Evolutionary conservation across 345 rosid genomes (phyloP), one percentile per base, ranked within the genome.

Genomic region (Angophora floribunda): DNA sequence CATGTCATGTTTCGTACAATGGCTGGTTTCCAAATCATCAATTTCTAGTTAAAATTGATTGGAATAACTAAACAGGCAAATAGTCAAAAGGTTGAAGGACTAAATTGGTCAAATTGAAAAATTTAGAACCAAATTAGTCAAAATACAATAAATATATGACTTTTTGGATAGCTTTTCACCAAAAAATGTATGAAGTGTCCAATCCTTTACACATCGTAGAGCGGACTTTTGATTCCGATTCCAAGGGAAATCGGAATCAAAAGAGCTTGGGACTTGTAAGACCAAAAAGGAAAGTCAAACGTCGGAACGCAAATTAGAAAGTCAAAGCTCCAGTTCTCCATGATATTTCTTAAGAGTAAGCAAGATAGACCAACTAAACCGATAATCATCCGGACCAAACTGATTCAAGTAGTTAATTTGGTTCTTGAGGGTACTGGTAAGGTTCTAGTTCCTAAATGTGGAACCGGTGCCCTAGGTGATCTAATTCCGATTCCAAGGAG

Each of bases 41-140:
- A 67, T 32, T 67, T 67, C 2, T 3, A 0, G 16, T 11, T 17
- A 16, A 15, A 32, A 30, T 67, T 67, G 22, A 15, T 4, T 1
- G 0, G 10, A 67, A 67, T 30, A 0, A 75, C 13, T 36, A 36
- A 70, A 36, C 17, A 36, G 4, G 0, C 47, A 36, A 70, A 70
- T 70, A 2, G 0, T 70, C 2, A 36, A 70, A 70, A 70, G 1
- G 3, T 70, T 32, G 9, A 36, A 1, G 8, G 9, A 75, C 4
- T 19, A 75, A 36, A 44, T 75, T 19, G 4, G 4, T 0, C 13
- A 75, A 9, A 36, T 19, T 75, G 1, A 36, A 19, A 5, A 41
- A 7, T 75, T 63, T 36, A 6, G 6, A 3, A 75, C 2, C 3
- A 0, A 75, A 75, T 75, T 19, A 0, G 14, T 4, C 6, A 1